A percentile compares a stretch with the other conserved stretches of the same genome.
phyloP scores from a whole-genome alignment of 2,329 filamentous ascomycete genomes.

The Orbilia blumenaviensis region DNA sequence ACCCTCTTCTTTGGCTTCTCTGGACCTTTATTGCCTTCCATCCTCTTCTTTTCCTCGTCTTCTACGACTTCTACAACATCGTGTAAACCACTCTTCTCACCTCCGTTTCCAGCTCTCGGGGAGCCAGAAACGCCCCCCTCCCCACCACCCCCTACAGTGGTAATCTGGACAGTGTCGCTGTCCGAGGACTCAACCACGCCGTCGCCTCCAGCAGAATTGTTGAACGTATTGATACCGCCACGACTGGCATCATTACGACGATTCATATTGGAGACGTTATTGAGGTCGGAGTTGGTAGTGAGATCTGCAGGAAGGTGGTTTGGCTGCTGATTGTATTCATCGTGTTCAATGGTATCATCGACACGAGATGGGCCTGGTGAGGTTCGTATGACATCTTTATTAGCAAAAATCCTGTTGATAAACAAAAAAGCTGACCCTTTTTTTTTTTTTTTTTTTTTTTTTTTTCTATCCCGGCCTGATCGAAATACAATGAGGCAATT shows the following conservation, averaged over 20 bases:
- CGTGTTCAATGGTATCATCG: conserved; percentile 61
- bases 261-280: conserved; percentile 65
- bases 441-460: neutral
- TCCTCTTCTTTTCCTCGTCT: conserved; percentile 24
- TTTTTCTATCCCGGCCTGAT: neutral
- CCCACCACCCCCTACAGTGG: conserved; percentile 41
- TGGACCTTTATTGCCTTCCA: neutral
- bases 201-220: conserved; percentile 39
- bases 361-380: conserved; percentile 62
- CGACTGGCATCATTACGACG: conserved; percentile 39
- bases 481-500: conserved; percentile 42
- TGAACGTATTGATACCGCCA: conserved; percentile 48
- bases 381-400: conserved; percentile 21
- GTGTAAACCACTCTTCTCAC: conserved; percentile 37
- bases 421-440: neutral
- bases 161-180: conserved; percentile 18
- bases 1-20: conserved; percentile 32
- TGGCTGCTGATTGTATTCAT: conserved; percentile 68
- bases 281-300: conserved; percentile 69
- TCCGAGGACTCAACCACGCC: conserved; percentile 34
- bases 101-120: conserved; percentile 31
- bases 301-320: conserved; percentile 66
- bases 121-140: conserved; percentile 47
- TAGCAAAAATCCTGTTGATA: conserved; percentile 5
- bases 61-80: conserved; percentile 30